Evolutionary conservation across 768 basidiomycete species (phyloP), one percentile per base, ranked within the genome.

Genomic region (Strobilomyces echinocephalus): DNA sequence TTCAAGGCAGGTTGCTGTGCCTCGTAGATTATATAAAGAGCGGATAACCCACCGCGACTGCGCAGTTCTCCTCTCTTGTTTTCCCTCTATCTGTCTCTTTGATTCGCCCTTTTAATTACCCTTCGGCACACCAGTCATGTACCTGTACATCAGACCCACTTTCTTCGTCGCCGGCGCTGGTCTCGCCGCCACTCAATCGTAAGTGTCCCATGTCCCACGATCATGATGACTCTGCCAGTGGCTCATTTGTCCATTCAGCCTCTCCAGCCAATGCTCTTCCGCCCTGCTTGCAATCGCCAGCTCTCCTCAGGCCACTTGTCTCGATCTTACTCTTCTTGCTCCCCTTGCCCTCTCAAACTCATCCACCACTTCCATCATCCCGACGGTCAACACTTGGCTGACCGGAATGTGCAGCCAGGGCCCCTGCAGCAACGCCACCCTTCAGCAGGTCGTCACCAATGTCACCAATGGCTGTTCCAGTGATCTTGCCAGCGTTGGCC

Each of bases 371-470:
- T 76, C 76, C 0, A 38, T 77, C 48, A 61, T 77, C 33, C 57
- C 66, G 2, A 69, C 81, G 12, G 59, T 88, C 51, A 72, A 85
- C 67, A 75, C 49, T 38, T 91, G 88, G 88, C 68, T 88, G 45
- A 74, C 69, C 0, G 79, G 77, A 44, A 35, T 85, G 48, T 88
- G 87, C 64, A 58, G 74, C 16, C 69, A 71, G 43, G 69, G 69
- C 4, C 65, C 79, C 9, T 88, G 87, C 65, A 79, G 73, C 59
- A 85, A 89, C 55, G 69, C 69, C 18, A 82, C 85, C 0, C 73
- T 91, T 10, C 68, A 82, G 18, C 61, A 72, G 2, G 72, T 88
- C 42, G 78, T 82, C 8, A 61, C 72, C 30, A 83, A 81, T 60
- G 49, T 86, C 44, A 81, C 81, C 0, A 59, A 64, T 5, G 81